Evolutionary conservation across 2,329 filamentous ascomycete species (phyloP).

Genomic region (Tolypocladium inflatum): DNA sequence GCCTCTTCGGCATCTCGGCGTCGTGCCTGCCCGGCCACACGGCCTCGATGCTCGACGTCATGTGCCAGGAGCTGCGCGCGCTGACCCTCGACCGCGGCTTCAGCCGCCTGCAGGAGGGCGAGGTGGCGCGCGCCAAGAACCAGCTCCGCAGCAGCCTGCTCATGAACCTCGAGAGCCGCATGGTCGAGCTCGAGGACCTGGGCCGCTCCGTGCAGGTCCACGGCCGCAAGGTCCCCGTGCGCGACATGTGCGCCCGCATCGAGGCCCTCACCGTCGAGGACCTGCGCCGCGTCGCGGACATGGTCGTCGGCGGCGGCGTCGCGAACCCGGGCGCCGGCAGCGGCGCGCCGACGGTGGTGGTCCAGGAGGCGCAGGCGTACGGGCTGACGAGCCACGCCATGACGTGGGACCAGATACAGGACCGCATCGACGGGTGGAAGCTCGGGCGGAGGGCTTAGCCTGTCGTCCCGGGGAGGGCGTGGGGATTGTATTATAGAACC

Average conservation of each 20-base stretch:
- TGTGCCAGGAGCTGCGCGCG: conserved; percentile 79
- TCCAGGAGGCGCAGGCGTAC: conserved; percentile 80
- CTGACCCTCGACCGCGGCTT: conserved; percentile 71
- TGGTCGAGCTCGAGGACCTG: conserved; percentile 96
- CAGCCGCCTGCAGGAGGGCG: conserved; percentile 58
- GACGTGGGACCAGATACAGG: conserved; percentile 83
- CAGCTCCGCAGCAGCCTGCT: conserved; percentile 81
- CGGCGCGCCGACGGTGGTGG: conserved; percentile 84
- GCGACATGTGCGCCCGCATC: conserved; percentile 86
- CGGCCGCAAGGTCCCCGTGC: conserved; percentile 80
- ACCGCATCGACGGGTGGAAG: conserved; percentile 74
- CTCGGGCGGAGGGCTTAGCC: conserved; percentile 47
- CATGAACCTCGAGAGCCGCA: conserved; percentile 95
- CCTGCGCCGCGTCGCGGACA: conserved; percentile 67
- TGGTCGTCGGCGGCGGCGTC: conserved; percentile 69
- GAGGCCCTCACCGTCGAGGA: conserved; percentile 73
- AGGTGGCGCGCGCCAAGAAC: conserved; percentile 93
- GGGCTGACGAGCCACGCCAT: conserved; percentile 59
- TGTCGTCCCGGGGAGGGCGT: too few relatives aligned
- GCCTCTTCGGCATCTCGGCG: conserved; percentile 87
- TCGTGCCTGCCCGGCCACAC: conserved; percentile 74
- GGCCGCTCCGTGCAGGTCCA: conserved; percentile 96
- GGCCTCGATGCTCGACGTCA: conserved; percentile 81
- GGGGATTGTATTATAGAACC: neutral
- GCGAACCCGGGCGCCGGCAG: conserved; percentile 68